Percentiles rank a stretch among this genome's conserved stretches.
These are phyloP conservation scores for Microsporum ferrugineum DNA, from an alignment of 2,329 filamentous ascomycete species.

Conservation along the genomic window DNA sequence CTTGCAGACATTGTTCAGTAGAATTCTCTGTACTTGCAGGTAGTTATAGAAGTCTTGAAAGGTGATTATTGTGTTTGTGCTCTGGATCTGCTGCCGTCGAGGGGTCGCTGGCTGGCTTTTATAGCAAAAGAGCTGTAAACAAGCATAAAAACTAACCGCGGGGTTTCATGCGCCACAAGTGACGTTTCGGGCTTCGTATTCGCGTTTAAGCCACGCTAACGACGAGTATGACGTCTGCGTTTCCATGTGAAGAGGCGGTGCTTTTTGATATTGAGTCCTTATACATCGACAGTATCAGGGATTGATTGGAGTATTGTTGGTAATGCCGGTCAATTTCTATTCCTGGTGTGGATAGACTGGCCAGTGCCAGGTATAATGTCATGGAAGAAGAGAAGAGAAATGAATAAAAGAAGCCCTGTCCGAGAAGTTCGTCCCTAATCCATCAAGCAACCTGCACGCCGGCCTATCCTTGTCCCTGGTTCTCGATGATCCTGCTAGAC, in stretches of 20 bases:
- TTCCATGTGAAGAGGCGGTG: slow-evolving; percentile 1
- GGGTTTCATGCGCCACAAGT: slow-evolving; percentile 22
- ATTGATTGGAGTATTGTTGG: background rate
- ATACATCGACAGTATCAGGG: too few relatives aligned
- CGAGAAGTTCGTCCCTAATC: background rate
- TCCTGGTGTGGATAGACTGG: background rate
- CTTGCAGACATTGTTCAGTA: slow-evolving; percentile 41
- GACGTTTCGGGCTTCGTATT: slow-evolving; percentile 21
- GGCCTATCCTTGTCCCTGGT: background rate
- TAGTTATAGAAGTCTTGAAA: too few relatives aligned
- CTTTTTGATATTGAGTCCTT: background rate
- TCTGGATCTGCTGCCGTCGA: background rate
- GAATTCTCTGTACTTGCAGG: background rate
- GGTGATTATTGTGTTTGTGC: too few relatives aligned
- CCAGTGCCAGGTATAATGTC: background rate
- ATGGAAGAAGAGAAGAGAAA: background rate
- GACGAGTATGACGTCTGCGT: slow-evolving; percentile 14
- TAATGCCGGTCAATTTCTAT: background rate
- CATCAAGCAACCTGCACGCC: background rate
- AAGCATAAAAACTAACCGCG: background rate
- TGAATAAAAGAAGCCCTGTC: background rate
- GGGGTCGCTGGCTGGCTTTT: background rate
- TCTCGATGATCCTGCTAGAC: background rate
- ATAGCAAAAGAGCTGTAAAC: background rate
- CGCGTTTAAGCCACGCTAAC: too few relatives aligned